A percentile compares a stretch with the other conserved stretches of the same genome.
phyloP scores from a whole-genome alignment of 768 basidiomycete species.

The Tricholoma terreum region DNA sequence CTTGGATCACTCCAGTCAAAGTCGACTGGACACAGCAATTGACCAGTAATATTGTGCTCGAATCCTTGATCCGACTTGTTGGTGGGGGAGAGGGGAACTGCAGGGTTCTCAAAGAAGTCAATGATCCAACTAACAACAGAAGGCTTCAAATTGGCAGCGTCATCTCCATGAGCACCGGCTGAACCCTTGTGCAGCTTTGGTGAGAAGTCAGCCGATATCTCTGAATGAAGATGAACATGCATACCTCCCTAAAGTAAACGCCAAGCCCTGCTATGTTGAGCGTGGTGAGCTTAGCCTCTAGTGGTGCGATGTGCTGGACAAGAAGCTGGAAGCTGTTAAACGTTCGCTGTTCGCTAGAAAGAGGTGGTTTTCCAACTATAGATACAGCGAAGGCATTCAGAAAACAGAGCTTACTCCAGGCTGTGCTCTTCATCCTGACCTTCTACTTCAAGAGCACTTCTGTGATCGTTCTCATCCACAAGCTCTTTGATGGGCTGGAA shows the following conservation, averaged over 20 bases:
- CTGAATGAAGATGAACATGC: neutral
- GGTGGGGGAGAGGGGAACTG: neutral
- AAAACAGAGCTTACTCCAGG: neutral
- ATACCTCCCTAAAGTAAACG: neutral
- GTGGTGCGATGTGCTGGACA: neutral
- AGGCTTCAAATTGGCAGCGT: slow-evolving; percentile 3
- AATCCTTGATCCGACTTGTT: slow-evolving; percentile 11
- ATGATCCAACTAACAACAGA: slow-evolving; percentile 5
- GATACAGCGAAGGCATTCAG: too few species aligned
- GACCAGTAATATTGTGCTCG: slow-evolving; percentile 13
- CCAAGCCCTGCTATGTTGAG: neutral
- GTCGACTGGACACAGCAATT: slow-evolving; percentile 14
- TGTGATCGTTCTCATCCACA: neutral
- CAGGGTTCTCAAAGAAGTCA: neutral
- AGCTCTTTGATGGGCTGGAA: neutral
- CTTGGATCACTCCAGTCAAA: too few species aligned
- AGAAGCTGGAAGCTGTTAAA: neutral
- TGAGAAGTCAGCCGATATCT: neutral
- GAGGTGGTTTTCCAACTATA: neutral
- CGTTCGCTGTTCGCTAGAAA: neutral
- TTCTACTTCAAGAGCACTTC: neutral
- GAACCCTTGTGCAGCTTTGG: neutral
- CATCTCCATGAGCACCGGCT: slow-evolving; percentile 11
- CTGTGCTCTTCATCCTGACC: neutral
- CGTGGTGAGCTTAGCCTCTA: neutral